phyloP scores from a whole-genome alignment of 257 asterid species.

The Solanum acaule region DNA sequence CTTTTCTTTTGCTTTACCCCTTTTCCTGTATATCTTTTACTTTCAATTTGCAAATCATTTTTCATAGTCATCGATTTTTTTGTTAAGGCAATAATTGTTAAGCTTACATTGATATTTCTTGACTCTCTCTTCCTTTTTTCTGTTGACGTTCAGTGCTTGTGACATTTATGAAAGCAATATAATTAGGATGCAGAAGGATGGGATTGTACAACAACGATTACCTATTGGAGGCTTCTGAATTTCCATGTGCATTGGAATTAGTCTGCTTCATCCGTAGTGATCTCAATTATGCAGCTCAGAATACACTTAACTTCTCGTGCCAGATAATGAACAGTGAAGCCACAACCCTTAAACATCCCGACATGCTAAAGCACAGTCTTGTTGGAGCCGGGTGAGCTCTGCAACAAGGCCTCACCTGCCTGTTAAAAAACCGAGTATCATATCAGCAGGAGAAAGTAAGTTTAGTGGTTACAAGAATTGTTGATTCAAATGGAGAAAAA shows the following conservation, averaged over 20 bases:
- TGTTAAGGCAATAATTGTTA: not conserved
- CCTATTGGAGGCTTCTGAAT: not conserved
- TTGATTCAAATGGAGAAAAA: conserved; percentile 35
- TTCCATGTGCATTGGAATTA: not conserved
- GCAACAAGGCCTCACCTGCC: conserved; percentile 6
- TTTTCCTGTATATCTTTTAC: not conserved
- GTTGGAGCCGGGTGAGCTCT: conserved; percentile 19
- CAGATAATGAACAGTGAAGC: conserved; percentile 14
- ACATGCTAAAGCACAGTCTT: conserved; percentile 12
- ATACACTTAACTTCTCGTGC: conserved; percentile 1
- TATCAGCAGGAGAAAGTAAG: not conserved
- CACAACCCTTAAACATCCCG: not conserved
- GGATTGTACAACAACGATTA: not conserved
- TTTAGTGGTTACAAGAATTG: not conserved
- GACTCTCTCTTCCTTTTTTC: not conserved
- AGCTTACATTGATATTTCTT: not conserved
- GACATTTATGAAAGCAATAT: not conserved
- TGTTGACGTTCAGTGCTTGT: not conserved
- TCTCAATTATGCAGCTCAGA: not conserved
- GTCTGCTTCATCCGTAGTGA: not conserved
- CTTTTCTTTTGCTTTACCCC: not conserved
- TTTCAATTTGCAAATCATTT: not conserved
- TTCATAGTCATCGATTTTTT: not conserved
- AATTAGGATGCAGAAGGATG: not conserved
- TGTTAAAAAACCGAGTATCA: not conserved